Evolutionary conservation across 2,329 filamentous ascomycete species (phyloP), one percentile per base, ranked within the genome.

Genomic region (Talaromyces marneffei): DNA sequence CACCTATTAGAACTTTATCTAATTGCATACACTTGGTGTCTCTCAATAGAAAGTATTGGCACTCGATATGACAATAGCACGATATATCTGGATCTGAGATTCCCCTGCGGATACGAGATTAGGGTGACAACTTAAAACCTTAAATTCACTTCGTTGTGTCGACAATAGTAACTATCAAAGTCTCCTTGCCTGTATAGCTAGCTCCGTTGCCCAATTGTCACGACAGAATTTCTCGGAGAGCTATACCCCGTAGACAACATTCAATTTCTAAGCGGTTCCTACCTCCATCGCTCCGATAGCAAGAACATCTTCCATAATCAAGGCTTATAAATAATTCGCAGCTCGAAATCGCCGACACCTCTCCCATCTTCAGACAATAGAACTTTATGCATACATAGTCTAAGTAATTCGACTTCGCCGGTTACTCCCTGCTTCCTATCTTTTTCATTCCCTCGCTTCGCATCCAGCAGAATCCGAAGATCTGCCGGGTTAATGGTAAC

Each of bases 291-390:
- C 16, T 33, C n/a, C 1, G 8, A 29, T 50, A 27, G 7, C 27
- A 18, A 18, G 16, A 2, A 31, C 31, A n/a, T 12, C 6, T 18
- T 18, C 42, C 18, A 2, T 50, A 1, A 25, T 50, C 14, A 61
- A n/a, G 52, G 31, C 6, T 4, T 48, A 53, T 57, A 57, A 29
- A 61, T 16, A 57, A 61, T n/a, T 29, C 52, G 52, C 23, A 61
- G 16, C 14, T 57, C 23, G 10, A 61, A 20, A 56, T 56, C 48
- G 18, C 59, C 59, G 5, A n/a, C n/a, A 10, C 5, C 10, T 16
- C 6, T 18, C 9, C 31, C 52, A 50, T 37, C 20, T 25, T 52
- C 39, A 40, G 18, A 16, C n/a, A 25, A 16, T 6, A 25, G 18
- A 16, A 39, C 16, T 7, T 53, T 53, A 48, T 46, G 52, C 1